Base-by-base conservation (phyloP, 179 eudicot genomes). In the Beta corolliflora region DNA sequence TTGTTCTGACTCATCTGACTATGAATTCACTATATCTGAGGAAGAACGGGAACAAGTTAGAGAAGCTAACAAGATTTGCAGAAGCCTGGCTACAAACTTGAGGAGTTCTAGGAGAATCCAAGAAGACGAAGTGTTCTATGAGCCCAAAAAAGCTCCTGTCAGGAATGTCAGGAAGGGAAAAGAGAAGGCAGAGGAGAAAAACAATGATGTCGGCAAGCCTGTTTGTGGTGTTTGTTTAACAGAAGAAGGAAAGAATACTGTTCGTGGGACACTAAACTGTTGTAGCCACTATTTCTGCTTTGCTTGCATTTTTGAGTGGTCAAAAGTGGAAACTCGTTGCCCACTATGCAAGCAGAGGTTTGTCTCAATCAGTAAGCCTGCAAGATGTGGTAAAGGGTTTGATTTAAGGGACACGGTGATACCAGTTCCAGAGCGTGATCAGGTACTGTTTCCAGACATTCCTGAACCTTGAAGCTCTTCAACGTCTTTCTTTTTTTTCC, bases 251-350 rank as follows among this genome's bases (percentile, higher is more conserved):
- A 93, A 91, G 87, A 93, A 82, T 74, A 90, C 92, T 48, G 82
- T 91, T 54, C 89, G 93, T 75, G 99, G 99, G 81, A 88, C 93
- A 14, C 67, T 96, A 67, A 89, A 92, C 82, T 96, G 99, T 65
- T 96, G 99, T 88, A 91, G 88, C 80, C 99, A 96, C 87, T 92
- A 86, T 85, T 96, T 94, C 80, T 96, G 99, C 84, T 96, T 91
- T 81, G 90, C 91, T 63, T 96, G 98, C 89, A 93, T 96, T 64
- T 87, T 92, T 89, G 98, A 94, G 88, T 96, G 98, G 99, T 94
- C 98, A 19, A 96, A 94, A 84, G 97, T 96, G 85, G 99, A 96
- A 88, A 90, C 98, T 61, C 99, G 98, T 80, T 96, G 99, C 84
- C 98, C 99, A 11, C 76, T 92, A 61, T 96, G 99, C 88, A 96